Base-by-base conservation (phyloP, 768 basidiomycete genomes). In the Boletus insuetus region DNA sequence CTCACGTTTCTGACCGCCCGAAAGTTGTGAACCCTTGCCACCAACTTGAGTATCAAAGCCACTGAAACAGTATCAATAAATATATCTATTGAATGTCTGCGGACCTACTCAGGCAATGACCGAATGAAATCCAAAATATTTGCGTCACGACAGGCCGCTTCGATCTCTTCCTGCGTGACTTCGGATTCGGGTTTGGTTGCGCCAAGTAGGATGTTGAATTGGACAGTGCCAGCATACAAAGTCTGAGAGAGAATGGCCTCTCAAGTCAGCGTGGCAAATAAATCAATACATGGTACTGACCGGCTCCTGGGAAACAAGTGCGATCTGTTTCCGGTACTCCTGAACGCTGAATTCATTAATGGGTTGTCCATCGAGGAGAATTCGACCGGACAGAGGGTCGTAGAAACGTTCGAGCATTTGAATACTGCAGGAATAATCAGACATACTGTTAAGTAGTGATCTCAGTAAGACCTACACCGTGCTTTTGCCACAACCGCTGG, bases 1-100 rank as follows among this genome's bases (percentile, higher is more conserved):
- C 81, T 58, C 68, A 87, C 86, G 88, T 72, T 91, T 91, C 70
- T 94, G 92, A 52, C 92, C 92, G 64, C 92, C 92, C 42, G 89
- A 91, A 8, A 95, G 78, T 64, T 93, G 91, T 2, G 89, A 88
- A 8, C 92, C 92, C 71, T 94, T 95, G 48, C 91, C 91, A 56
- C 92, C 92, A 45, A 94, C 92, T 65, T 91, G 82, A 6, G 94
- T 96, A 42, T 96, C 92, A 62, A 95, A 94, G 31, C 93, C 93
- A 51, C 88, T 88, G 60, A 11, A 48, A 58, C 13, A 12, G 51
- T 34, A 39, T 62, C 31, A 70, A 44, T 40, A 51, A 35, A 7
- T 38, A 46, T 6, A 58, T 20, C 14, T 16, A 32, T 37, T 10
- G 8, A 5, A 35, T 3, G 26, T n/a, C 29, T 29, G 29, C 19